Evolutionary conservation across 129 eudicot species (phyloP).

Genomic region (carrot (Daucus carota)): DNA sequence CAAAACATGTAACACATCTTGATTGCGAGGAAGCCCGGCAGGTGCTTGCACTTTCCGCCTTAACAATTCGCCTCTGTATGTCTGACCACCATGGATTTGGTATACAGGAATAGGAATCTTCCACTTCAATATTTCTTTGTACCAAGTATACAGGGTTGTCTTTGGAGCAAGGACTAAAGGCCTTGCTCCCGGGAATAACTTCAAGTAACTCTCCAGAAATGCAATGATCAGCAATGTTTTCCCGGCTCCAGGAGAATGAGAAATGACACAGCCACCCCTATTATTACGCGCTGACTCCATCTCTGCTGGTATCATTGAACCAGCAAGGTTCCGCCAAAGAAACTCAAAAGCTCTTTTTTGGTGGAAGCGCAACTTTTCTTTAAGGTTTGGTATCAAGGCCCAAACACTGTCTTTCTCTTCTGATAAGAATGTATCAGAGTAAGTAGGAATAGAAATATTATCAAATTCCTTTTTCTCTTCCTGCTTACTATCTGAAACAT

Average conservation of each 20-base stretch:
- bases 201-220: slow-evolving; percentile 85
- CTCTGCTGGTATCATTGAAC: slow-evolving; percentile 56
- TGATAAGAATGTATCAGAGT: slow-evolving; percentile 40
- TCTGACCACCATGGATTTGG: slow-evolving; percentile 98
- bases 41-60: slow-evolving; percentile 53
- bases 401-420: slow-evolving; percentile 65
- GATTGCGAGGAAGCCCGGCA: slow-evolving; percentile 71
- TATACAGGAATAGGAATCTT: slow-evolving; percentile 84
- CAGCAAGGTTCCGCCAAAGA: slow-evolving; percentile 94
- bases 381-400: slow-evolving; percentile 84
- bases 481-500: slow-evolving; percentile 39
- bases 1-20: slow-evolving; percentile 91
- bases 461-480: slow-evolving; percentile 42
- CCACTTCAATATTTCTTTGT: slow-evolving; percentile 96
- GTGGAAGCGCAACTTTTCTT: slow-evolving; percentile 65
- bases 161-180: slow-evolving; percentile 97
- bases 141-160: slow-evolving; percentile 95
- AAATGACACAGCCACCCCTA: slow-evolving; percentile 94
- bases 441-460: slow-evolving; percentile 45
- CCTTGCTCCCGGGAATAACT: slow-evolving; percentile 82
- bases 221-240: slow-evolving; percentile 87
- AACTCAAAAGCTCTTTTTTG: slow-evolving; percentile 88
- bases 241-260: slow-evolving; percentile 99
- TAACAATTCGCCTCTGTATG: slow-evolving; percentile 75
- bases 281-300: slow-evolving; percentile 57